phyloP scores from a whole-genome alignment of 139 green algal genomes.

The Haematococcus lacustris region DNA sequence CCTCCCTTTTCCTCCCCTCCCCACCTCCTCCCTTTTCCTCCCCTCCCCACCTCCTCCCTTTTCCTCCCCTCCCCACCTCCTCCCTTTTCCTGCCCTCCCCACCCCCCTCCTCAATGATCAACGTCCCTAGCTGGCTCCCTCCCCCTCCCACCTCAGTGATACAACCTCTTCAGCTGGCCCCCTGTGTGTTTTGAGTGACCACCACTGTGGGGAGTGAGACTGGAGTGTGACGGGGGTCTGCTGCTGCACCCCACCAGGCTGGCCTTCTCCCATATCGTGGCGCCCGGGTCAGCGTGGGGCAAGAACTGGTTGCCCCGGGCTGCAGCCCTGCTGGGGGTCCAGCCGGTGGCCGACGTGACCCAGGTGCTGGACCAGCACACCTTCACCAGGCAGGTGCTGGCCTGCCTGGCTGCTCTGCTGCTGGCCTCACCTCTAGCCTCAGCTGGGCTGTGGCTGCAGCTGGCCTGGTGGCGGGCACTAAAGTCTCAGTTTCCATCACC shows the following conservation, averaged over 20 bases:
- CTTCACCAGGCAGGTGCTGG: slow-evolving; percentile 50
- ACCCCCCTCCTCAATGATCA: not conserved
- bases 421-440: too few relatives aligned
- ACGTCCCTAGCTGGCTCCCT: not conserved
- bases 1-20: too few relatives aligned
- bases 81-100: not conserved
- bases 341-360: slow-evolving; percentile 75
- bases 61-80: too few relatives aligned
- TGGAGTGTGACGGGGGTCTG: not conserved
- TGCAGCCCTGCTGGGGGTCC: slow-evolving; percentile 70
- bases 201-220: too few relatives aligned
- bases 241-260: slow-evolving; percentile 26
- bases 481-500: too few relatives aligned
- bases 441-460: too few relatives aligned
- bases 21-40: too few relatives aligned
- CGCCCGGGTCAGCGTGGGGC: slow-evolving; percentile 63
- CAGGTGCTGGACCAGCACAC: slow-evolving; percentile 48
- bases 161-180: not conserved
- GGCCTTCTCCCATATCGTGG: slow-evolving; percentile 62
- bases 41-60: too few relatives aligned
- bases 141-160: not conserved
- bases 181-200: not conserved
- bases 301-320: slow-evolving; percentile 77
- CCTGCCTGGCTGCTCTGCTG: too few relatives aligned
- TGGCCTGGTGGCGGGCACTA: too few relatives aligned